Evolutionary conservation across 306 rosid genomes (phyloP).

Genomic region (Cucumis hystrix): DNA sequence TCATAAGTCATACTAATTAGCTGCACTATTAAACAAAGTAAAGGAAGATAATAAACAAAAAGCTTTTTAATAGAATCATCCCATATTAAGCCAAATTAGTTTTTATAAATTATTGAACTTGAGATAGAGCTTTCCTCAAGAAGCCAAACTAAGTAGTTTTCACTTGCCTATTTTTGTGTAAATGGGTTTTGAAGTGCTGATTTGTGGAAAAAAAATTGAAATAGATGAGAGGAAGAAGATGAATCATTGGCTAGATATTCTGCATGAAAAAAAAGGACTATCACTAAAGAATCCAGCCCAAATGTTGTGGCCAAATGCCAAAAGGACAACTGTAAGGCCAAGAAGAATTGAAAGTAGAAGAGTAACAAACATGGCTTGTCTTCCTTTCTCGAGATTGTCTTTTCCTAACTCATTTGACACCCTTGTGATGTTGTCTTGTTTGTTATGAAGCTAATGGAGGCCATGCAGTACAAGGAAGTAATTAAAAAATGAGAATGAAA

Average conservation of each 20-base stretch:
- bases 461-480: neutral
- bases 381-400: conserved; percentile 39
- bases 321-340: conserved; percentile 28
- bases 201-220: too few species aligned
- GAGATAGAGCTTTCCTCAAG: neutral
- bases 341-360: conserved; percentile 58
- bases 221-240: too few species aligned
- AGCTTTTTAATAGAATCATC: neutral
- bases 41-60: neutral
- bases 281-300: conserved; percentile 54
- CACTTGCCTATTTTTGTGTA: too few species aligned
- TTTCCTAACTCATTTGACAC: conserved; percentile 85
- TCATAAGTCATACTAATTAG: neutral
- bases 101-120: neutral
- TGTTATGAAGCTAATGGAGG: neutral
- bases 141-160: too few species aligned
- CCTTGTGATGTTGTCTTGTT: conserved; percentile 39
- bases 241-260: too few species aligned
- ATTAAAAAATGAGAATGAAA: neutral
- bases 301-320: conserved; percentile 37
- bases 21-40: neutral
- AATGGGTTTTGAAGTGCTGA: too few species aligned
- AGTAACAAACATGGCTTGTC: conserved; percentile 54
- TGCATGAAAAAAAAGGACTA: neutral
- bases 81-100: neutral